Evolutionary conservation across 176 grass and related monocot species (phyloP), one percentile per base, ranked within the genome.

Genomic region (Puccinellia tenuiflora): DNA sequence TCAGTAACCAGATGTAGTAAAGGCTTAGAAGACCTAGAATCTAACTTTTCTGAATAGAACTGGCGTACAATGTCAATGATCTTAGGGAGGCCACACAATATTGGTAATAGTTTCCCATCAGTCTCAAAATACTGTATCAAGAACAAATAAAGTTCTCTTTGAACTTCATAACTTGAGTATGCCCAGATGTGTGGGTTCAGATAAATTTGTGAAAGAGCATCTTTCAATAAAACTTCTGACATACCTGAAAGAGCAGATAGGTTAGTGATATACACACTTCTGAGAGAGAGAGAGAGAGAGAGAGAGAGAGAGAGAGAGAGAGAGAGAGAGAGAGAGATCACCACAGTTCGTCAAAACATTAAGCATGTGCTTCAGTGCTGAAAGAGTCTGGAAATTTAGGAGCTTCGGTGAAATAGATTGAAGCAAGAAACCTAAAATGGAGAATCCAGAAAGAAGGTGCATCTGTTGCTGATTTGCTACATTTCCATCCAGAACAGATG

Each of bases 381-480:
- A 91, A 79, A 95, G 89, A 81, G 92, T 93, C 77, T 98, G 90
- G 25, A 79, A 75, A 91, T 98, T 98, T 69, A 98, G 75, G 64
- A 91, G 85, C 73, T 86, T 76, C 40, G 91, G 89, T 70, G 89
- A 87, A 74, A 95, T 83, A 76, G 96, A 95, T 81, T 98, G 96
- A 78, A 98, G 88, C 61, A 98, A 76, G 79, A 98, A 95, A 15
- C 92, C 96, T 62, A 98, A 84, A 79, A 98, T 95, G 68, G 92
- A 92, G 25, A 98, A 95, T 81, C 96, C 96, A 82, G 96, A 98
- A 81, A 98, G 86, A 81, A 95, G 90, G 86, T 93, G 89, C 96
- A 98, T 98, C 57, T 98, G 96, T 73, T 98, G 96, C 86, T 98
- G 96, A 85, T 95, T 98, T 83, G 96, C 82, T 66, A 92, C 68